Conservation (phyloP, 805 yeast species). For the Candida quercuum region DNA sequence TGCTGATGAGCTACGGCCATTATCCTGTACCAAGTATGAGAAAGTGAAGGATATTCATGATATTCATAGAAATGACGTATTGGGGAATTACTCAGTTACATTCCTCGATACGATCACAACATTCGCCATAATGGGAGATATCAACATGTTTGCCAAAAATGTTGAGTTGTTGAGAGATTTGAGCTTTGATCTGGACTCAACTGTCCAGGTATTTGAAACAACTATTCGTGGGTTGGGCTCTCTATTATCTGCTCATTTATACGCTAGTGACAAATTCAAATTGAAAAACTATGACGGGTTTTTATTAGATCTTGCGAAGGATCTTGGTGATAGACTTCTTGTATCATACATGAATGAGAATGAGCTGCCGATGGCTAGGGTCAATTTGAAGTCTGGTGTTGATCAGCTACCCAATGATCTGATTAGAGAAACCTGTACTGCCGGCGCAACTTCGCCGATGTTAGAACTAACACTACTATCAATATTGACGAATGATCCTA, state of each 20-base stretch:
- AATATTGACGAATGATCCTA: slow-evolving; percentile 64
- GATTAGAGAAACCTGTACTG: slow-evolving; percentile 69
- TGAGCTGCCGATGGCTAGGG: slow-evolving; percentile 75
- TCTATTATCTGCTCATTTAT: slow-evolving; percentile 70
- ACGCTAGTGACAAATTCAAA: slow-evolving; percentile 37
- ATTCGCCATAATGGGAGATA: slow-evolving; percentile 65
- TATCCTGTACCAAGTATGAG: slow-evolving; percentile 63
- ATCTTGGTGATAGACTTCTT: slow-evolving; percentile 65
- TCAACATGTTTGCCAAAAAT: slow-evolving; percentile 44
- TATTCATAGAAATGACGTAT: slow-evolving; percentile 66
- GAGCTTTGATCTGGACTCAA: slow-evolving; percentile 56
- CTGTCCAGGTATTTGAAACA: slow-evolving; percentile 84
- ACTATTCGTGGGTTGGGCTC: slow-evolving; percentile 83
- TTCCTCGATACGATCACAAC: slow-evolving; percentile 78
- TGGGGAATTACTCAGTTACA: slow-evolving; percentile 80
- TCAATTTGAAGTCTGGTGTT: slow-evolving; percentile 57
- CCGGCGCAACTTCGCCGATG: slow-evolving; percentile 83
- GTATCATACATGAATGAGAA: slow-evolving; percentile 62
- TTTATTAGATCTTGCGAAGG: slow-evolving; percentile 64
- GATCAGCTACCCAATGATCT: slow-evolving; percentile 35
- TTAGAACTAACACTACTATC: slow-evolving; percentile 78
- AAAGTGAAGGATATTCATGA: slow-evolving; percentile 55
- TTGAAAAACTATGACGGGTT: slow-evolving; percentile 59
- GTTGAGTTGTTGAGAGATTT: slow-evolving; percentile 33
- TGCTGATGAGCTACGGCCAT: slow-evolving; percentile 73